Evolutionary conservation across 495 filamentous ascomycete species (phyloP).

Genomic region (Penicillium coffeae): DNA sequence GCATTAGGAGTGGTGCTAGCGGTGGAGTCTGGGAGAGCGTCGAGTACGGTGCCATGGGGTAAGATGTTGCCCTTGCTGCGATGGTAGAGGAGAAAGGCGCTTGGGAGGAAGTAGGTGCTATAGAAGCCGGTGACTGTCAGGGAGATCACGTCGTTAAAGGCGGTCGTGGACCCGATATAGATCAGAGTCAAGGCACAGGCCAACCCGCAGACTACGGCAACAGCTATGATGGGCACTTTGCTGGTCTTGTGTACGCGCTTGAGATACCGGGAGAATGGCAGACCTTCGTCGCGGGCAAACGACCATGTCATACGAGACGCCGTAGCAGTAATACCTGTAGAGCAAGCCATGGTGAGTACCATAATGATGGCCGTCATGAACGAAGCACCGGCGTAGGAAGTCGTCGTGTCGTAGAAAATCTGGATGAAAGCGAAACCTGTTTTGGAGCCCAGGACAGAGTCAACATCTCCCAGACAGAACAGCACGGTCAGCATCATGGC

Average conservation of each 20-base stretch:
- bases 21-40: constrained; percentile 15
- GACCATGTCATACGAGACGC: constrained; percentile 52
- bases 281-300: constrained; percentile 48
- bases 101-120: constrained; percentile 40
- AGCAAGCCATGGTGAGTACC: constrained; percentile 29
- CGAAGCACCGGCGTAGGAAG: constrained; percentile 17
- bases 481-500: constrained; percentile 38
- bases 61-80: constrained; percentile 24
- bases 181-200: constrained; percentile 44
- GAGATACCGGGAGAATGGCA: constrained; percentile 39
- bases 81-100: constrained; percentile 37
- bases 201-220: constrained; percentile 32
- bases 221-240: constrained; percentile 33
- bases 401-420: constrained; percentile 32
- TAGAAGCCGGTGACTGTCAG: constrained; percentile 40
- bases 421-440: constrained; percentile 48
- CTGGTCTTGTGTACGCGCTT: constrained; percentile 25
- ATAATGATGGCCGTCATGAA: constrained; percentile 32
- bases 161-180: constrained; percentile 45
- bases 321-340: constrained; percentile 37
- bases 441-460: constrained; percentile 28
- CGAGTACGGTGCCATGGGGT: constrained; percentile 25
- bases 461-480: constrained; percentile 41
- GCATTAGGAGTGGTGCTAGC: constrained; percentile 5
- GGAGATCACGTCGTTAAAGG: constrained; percentile 47